Base-by-base conservation (phyloP, 192 early-diverging fungal genomes). In the Oehlia diaphana region DNA sequence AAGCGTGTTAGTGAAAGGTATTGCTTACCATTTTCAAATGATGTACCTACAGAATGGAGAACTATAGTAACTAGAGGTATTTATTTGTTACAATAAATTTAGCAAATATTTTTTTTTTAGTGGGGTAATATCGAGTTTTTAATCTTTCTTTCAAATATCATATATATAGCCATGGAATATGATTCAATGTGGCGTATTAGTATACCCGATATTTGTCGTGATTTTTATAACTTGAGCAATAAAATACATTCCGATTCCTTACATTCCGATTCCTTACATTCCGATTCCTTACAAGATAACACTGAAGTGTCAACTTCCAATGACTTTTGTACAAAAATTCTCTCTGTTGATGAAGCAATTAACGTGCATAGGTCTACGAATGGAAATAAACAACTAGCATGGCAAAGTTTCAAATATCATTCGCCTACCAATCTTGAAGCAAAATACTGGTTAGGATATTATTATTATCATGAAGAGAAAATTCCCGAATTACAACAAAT, bases 381-480 rank as follows among this genome's bases (percentile, higher is more conserved):
- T 26, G 76, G 76, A 13, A n/a, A 68, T 35, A 39, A 68, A 13
- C 19, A 9, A 49, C 19, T 26, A 13, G 76, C 76, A 35, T 78
- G 28, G 23, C 23, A 78, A 50, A 35, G 14, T 47, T 78, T 78
- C 31, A 33, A 53, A 33, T 19, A 10, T 31, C 42, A 78, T 16
- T 39, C 64, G 0, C 1, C 2, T 0, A 64, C 44, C 8, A 10
- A 77, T 50, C 2, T 67, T 13, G n/a, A 28, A 5, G 76, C 76
- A 16, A 67, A 50, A n/a, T 77, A 77, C 9, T 77, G 49, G n/a
- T 9, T 50, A 14, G 76, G 76, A 6, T 77, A 77, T 37, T 67
- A 77, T 28, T 42, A 67, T 26, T 68, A 49, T 67, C 35, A 47
- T 44, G 8, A 77, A 37, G 44, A 44, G 9, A 8, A 14, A 16